Base-by-base conservation (phyloP, 441 rosid species). In the Macaranga tanarius region DNA sequence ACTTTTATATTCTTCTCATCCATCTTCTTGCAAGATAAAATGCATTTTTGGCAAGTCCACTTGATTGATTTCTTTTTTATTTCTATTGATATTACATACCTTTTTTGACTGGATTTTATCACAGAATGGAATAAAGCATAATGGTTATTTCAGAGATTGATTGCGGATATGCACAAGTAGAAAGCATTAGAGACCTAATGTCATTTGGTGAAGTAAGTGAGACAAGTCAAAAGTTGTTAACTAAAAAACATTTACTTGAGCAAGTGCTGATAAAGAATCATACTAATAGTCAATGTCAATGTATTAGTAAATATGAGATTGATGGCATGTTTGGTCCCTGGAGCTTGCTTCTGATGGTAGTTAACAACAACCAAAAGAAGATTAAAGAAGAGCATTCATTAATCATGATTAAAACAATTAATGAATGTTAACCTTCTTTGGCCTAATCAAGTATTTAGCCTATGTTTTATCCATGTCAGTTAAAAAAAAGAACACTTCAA, bases 81-180 rank as follows among this genome's bases (percentile, higher is more conserved):
- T 31, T 31, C 38, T 31, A 31, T 31, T 31, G 38, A 22, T 64
- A 22, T 19, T 62, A 52, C 58, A 60, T 38, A 73, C 20, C 61
- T 25, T 68, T 31, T 63, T 74, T 67, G 83, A 80, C 76, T 65
- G 9, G 7, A 67, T 72, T 74, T 44, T 5, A 7, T 13, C 2
- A 16, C 9, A 17, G n/a, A 59, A 23, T 1, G n/a, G 45, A 42
- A 42, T 42, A 10, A 42, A 7, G 11, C n/a, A 31, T 11, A 16
- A 67, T 72, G 38, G 16, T 65, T 31, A n/a, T 48, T 54, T 38
- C 63, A 42, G 11, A 42, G 45, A 7, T 42, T 42, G 9, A 10
- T 7, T 42, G 45, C 45, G 1, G 7, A 42, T 50, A 34, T 59
- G 54, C 59, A 65, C 50, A 15, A 34, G 51, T 11, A 28, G 62